Evolutionary conservation across 2,329 filamentous ascomycete genomes (phyloP), one percentile per base, ranked within the genome.

Genomic region (Ophiostoma pallidulum): DNA sequence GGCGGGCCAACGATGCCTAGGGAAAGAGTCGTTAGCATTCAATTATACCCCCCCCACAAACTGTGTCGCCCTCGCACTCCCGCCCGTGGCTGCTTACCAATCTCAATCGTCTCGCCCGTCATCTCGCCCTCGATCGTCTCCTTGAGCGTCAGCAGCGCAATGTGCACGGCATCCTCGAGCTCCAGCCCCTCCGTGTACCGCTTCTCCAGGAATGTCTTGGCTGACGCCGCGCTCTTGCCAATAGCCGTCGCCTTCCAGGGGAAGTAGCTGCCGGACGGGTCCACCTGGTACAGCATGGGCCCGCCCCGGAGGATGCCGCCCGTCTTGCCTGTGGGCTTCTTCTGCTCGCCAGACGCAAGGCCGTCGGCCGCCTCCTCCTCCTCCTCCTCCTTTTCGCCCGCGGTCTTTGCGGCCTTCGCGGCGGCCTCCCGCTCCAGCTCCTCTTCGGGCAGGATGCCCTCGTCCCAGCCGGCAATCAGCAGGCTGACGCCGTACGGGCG

Each of bases 231-330:
- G 63, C 90, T 94, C 80, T 98, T 98, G 62, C 92, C 92, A 62
- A 98, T 98, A 45, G 92, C 92, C 41, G 92, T 98, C 36, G 92
- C 92, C 75, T 98, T 98, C 92, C 92, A 98, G 4, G 92, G 92
- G 66, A 96, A 98, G 66, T 98, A 98, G 66, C 87, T 94, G 58
- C 92, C 92, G 56, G 88, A 95, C n/a, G 92, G 92, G 64, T 98
- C 92, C 58, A 98, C 92, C 72, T 98, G 91, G 72, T 98, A 98
- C 63, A 98, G 71, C 77, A 94, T 96, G 41, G 92, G 92, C 6
- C 92, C 91, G 44, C 92, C 91, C 73, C 96, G 97, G 59, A 92
- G 74, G 58, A 94, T 92, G 41, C 92, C 92, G 24, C 91, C 92
- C 20, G 92, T 97, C 79, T 97, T 95, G 58, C 84, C 84, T 46